phyloP scores from a whole-genome alignment of 345 rosid species.

The Reutealis trisperma region DNA sequence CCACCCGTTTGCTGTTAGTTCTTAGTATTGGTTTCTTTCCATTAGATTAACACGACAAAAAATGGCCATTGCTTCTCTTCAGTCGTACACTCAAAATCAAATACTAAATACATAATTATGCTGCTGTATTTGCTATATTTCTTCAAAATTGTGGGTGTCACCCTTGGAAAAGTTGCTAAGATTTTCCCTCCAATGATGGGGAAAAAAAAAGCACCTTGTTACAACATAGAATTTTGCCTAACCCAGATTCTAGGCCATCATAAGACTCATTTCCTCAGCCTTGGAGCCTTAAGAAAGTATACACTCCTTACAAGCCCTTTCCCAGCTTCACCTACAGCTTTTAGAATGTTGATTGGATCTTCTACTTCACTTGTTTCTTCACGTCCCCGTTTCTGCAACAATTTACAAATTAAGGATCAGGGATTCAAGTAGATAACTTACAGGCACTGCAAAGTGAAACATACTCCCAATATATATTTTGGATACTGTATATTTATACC shows the following conservation, averaged over 20 bases:
- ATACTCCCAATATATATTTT: background rate
- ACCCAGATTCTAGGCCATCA: background rate
- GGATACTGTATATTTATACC: slow-evolving; percentile 39
- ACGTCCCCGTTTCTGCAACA: slow-evolving; percentile 64
- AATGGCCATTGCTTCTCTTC: too few relatives aligned
- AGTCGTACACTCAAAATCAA: too few relatives aligned
- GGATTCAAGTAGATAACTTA: background rate
- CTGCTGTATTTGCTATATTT: too few relatives aligned
- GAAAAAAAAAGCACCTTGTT: background rate
- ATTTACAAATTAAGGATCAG: background rate
- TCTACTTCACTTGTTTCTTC: slow-evolving; percentile 44
- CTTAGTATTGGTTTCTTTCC: too few relatives aligned
- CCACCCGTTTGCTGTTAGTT: too few relatives aligned
- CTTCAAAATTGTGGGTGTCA: too few relatives aligned
- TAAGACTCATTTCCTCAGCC: slow-evolving; percentile 2
- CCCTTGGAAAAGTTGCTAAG: too few relatives aligned
- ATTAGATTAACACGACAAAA: too few relatives aligned
- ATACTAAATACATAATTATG: too few relatives aligned
- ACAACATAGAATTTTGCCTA: background rate
- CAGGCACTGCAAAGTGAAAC: background rate
- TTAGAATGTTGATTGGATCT: slow-evolving; percentile 54
- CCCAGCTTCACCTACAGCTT: slow-evolving; percentile 66
- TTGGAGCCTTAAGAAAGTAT: slow-evolving; percentile 64
- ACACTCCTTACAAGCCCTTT: slow-evolving; percentile 79
- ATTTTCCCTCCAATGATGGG: too few relatives aligned